A percentile compares a stretch with the other conserved stretches of the same genome.
Evolutionary conservation across 73 alveolate genomes (phyloP).

Genomic region (Stentor roeselii): DNA sequence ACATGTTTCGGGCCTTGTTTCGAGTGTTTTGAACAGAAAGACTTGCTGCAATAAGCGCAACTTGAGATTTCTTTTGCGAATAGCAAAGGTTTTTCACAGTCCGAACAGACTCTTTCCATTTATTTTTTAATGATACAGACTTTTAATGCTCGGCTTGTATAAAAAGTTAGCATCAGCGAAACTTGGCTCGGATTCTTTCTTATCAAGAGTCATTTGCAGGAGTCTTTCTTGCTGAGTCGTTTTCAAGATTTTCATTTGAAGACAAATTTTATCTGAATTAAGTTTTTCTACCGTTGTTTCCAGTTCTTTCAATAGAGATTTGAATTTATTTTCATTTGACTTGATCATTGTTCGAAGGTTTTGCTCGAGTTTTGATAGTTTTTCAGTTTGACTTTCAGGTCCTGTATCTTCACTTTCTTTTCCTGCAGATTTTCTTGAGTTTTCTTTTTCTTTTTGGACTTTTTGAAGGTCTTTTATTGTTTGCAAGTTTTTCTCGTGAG

Average conservation of each 20-base stretch:
- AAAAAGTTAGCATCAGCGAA: neutral
- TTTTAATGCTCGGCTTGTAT: neutral
- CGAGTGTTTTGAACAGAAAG: too few species aligned
- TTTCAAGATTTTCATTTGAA: neutral
- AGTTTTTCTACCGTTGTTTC: neutral
- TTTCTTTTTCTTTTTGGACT: neutral
- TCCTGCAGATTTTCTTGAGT: neutral
- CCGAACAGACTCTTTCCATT: too few species aligned
- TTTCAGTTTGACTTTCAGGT: neutral
- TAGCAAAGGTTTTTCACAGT: too few species aligned
- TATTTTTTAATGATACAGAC: neutral
- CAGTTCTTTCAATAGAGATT: neutral
- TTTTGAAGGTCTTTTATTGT: neutral
- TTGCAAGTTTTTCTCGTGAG: neutral
- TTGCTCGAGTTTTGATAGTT: neutral
- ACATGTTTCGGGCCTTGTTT: too few species aligned
- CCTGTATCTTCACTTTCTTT: neutral
- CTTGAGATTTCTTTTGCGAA: too few species aligned
- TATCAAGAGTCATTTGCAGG: neutral
- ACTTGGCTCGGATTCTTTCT: neutral
- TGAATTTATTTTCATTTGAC: neutral
- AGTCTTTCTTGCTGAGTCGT: neutral
- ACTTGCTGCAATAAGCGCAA: too few species aligned
- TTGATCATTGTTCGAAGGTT: neutral
- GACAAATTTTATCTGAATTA: neutral